Evolutionary conservation across 163 green algal genomes (phyloP).

Genomic region (Volvox carteri): DNA sequence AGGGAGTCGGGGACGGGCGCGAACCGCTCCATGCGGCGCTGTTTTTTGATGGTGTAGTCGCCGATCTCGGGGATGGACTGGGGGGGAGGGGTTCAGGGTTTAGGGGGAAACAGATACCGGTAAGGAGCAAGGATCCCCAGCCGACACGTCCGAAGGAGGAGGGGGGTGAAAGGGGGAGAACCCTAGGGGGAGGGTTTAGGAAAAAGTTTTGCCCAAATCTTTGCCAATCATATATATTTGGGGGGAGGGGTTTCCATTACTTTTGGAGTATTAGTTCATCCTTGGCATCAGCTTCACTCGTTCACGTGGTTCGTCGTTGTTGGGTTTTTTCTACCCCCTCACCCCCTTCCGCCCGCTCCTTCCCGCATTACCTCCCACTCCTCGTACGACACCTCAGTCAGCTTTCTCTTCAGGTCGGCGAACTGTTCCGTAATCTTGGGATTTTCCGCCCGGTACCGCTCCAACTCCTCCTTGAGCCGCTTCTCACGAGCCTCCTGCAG

Average conservation of each 20-base stretch:
- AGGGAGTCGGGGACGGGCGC: constrained; percentile 91
- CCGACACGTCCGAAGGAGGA: too few species aligned
- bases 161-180: not conserved
- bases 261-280: too few species aligned
- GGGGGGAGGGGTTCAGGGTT: not conserved
- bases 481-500: constrained; percentile 85
- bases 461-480: constrained; percentile 92
- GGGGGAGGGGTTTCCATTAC: too few species aligned
- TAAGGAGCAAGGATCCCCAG: too few species aligned
- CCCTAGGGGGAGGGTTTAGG: not conserved
- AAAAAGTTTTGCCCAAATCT: too few species aligned
- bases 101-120: too few species aligned
- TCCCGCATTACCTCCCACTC: constrained; percentile 77
- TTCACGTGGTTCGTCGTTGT: too few species aligned
- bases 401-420: constrained; percentile 97
- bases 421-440: constrained; percentile 99
- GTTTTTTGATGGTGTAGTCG: constrained; percentile 98
- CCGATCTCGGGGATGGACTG: constrained; percentile 96
- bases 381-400: constrained; percentile 82
- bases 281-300: too few species aligned
- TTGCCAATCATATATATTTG: too few species aligned
- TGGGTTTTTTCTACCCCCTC: too few species aligned
- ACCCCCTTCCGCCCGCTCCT: too few species aligned
- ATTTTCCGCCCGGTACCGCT: constrained; percentile 94
- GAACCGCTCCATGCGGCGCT: constrained; percentile 85